Evolutionary conservation across 2,329 filamentous ascomycete species (phyloP).

Genomic region (Aspergillus aculeatus): DNA sequence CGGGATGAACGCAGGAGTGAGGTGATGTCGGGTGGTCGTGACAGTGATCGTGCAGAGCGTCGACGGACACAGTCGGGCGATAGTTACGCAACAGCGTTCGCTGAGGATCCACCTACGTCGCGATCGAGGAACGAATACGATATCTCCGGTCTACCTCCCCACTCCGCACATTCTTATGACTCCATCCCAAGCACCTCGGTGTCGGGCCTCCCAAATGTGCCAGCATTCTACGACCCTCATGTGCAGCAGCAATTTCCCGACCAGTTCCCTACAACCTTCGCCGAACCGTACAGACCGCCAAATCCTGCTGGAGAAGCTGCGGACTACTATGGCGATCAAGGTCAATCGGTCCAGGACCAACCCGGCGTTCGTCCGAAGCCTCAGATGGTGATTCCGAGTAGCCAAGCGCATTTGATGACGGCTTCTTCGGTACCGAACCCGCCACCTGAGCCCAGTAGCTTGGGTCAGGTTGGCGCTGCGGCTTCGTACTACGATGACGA

Average conservation of each 20-base stretch:
- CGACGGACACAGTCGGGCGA: conserved; percentile 32
- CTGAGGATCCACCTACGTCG: conserved; percentile 23
- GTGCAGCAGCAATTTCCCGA: conserved; percentile 60
- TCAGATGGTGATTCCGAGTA: conserved; percentile 54
- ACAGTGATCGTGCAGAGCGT: conserved; percentile 24
- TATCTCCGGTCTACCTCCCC: background rate
- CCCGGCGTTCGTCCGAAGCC: conserved; percentile 58
- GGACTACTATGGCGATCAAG: conserved; percentile 63
- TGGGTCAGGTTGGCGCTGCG: conserved; percentile 49
- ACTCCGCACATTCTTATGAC: background rate
- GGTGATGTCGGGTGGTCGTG: conserved; percentile 15
- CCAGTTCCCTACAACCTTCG: conserved; percentile 50
- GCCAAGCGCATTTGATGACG: conserved; percentile 57
- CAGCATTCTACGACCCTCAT: conserved; percentile 45
- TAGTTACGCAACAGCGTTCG: conserved; percentile 22
- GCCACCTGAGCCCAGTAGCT: conserved; percentile 57
- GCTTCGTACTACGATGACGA: conserved; percentile 54
- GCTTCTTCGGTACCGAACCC: conserved; percentile 53
- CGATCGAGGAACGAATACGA: conserved; percentile 15
- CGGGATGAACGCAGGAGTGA: conserved; percentile 24
- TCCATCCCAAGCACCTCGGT: conserved; percentile 14
- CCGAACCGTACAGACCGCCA: conserved; percentile 48
- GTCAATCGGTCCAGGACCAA: conserved; percentile 58
- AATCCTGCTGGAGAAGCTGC: conserved; percentile 55
- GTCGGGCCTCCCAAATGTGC: conserved; percentile 23